Conservation (phyloP, 495 filamentous ascomycete species). For the Oleoguttula mirabilis region DNA sequence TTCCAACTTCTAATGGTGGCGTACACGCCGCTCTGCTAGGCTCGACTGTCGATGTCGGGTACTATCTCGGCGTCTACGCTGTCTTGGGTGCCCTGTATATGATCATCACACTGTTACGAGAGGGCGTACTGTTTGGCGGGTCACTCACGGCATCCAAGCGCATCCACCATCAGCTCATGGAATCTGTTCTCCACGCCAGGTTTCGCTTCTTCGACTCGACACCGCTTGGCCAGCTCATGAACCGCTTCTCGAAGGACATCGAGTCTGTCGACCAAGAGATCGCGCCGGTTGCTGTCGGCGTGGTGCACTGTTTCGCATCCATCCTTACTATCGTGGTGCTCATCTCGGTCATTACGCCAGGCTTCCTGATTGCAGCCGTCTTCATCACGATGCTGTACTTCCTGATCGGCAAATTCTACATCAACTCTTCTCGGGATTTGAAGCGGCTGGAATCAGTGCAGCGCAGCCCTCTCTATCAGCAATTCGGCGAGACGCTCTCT, state of each 20-base stretch:
- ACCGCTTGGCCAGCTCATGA: constrained; percentile 93
- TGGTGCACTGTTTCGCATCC: constrained; percentile 55
- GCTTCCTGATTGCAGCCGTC: constrained; percentile 74
- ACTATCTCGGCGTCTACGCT: constrained; percentile 77
- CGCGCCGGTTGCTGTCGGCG: constrained; percentile 73
- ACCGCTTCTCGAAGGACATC: constrained; percentile 94
- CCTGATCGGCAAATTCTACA: constrained; percentile 74
- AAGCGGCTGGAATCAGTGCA: constrained; percentile 93
- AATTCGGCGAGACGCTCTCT: constrained; percentile 91
- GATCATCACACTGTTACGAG: constrained; percentile 60
- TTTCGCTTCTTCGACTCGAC: constrained; percentile 98
- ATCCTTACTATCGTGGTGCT: constrained; percentile 81
- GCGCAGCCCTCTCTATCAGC: constrained; percentile 90
- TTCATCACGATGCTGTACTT: constrained; percentile 79
- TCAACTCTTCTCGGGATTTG: constrained; percentile 81
- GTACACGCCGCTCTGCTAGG: constrained; percentile 3
- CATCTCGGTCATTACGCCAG: constrained; percentile 87
- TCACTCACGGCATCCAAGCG: constrained; percentile 78
- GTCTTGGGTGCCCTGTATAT: constrained; percentile 65
- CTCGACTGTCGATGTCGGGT: constrained; percentile 59
- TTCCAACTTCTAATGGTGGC: constrained; percentile 17
- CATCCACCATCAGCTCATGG: constrained; percentile 70
- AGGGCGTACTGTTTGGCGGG: constrained; percentile 82
- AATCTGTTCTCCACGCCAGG: constrained; percentile 70
- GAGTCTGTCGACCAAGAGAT: constrained; percentile 95